Evolutionary conservation across 805 yeast genomes (phyloP), one percentile per base, ranked within the genome.

Genomic region (Saccharomycopsis guyanensis): DNA sequence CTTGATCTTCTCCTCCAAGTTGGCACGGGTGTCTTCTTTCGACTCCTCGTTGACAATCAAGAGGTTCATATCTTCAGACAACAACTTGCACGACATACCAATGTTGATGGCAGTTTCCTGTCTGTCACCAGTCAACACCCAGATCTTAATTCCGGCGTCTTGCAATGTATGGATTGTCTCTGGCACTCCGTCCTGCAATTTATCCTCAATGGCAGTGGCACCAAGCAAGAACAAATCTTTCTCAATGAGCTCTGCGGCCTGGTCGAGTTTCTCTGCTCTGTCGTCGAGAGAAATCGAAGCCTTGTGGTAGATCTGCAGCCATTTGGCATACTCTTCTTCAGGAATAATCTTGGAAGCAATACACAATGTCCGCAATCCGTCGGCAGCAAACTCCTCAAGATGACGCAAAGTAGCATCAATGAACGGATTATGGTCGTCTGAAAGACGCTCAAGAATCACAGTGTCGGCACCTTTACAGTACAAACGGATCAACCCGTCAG

Each of bases 101-200:
- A 93, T 93, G 62, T 93, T 93, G 54, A 93, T 85, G 0, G 99
- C 99, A 12, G 99, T 93, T 63, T 93, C 99, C 62, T 94, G 99
- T 63, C 96, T 76, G 61, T 93, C 99, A 56, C 99, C 99, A 2
- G 99, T 93, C 42, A 93, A 70, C 20, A 93, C 97, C 99, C 99
- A 93, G 15, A 93, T 78, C 62, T 88, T 91, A 54, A 94, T 89
- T 13, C 97, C 97, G 0, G 99, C 99, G 47, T 84, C 87, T 61
- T 94, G 98, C 46, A 93, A 72, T 4, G 95, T 85, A 54, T 86
- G 93, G 51, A 93, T 94, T 1, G 98, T 88, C 55, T 93, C 98
- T 2, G 99, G 97, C 18, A 93, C 99, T 35, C 97, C 98, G 48
- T 91, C 97, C 66, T 93, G 99, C 40, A 93, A 69, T 60, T 93